Base-by-base conservation (phyloP, 2,329 filamentous ascomycete genomes). In the Penicillium sp. region DNA sequence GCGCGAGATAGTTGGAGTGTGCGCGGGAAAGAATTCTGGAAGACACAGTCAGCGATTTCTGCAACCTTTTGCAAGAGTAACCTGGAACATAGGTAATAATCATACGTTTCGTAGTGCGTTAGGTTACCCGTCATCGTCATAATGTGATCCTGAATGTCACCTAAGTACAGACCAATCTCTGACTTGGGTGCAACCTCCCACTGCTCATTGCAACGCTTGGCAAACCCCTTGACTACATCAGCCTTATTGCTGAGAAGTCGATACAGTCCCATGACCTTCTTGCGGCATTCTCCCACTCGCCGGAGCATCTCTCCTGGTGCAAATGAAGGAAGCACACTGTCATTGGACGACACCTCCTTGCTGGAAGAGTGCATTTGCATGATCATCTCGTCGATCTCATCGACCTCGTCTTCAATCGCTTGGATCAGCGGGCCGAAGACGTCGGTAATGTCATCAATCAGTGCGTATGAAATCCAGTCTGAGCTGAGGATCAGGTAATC, bases 71-170 rank as follows among this genome's bases (percentile, higher is more conserved):
- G 45, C 35, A 35, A 17, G 39, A 38, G 7, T 19, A 25, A 38
- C 5, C 10, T 52, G 23, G 47, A 23, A 21, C 38, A 55, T 33
- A 17, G 33, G 3, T 12, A 38, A 35, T n/a, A 33, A 19, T 81
- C 87, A 70, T 81, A 94, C 90, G 93, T 96, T 77, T 99, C 94
- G 70, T 97, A 97, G 73, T 99, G 94, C 64, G 88, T 89, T 70
- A 99, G 78, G 72, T 97, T 99, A 51, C 89, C 90, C 38, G 93
- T 97, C 94, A 99, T 99, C 62, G 94, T 99, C 67, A 99, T 88
- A 67, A 99, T 97, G 73, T 99, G 94, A 79, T 99, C 94, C 75
- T 99, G 94, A 63, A 99, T 99, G 78, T 99, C 94, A 61, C 94
- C 94, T 58, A 99, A 80, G 76, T 97, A 99, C 53, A 99, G 78